Base-by-base conservation (phyloP, 2,329 filamentous ascomycete genomes). In the Botrytis elliptica region DNA sequence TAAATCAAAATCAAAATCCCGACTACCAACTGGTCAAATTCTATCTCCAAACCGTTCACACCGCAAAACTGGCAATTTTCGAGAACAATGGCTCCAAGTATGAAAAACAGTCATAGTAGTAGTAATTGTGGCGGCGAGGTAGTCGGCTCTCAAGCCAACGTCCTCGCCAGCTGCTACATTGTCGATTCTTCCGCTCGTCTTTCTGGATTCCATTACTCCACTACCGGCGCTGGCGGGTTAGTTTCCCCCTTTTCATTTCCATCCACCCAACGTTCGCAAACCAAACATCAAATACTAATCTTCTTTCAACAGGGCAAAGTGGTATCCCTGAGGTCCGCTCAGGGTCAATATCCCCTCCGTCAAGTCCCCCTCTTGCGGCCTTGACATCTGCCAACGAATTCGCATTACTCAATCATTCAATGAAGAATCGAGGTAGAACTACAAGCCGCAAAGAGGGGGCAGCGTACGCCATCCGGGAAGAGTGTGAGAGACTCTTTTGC, bases 401-500 rank as follows among this genome's bases (percentile, higher is more conserved):
- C 83, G 88, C 89, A 77, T 85, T 91, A 82, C 85, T 88, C 77
- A 90, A 90, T 81, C 84, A 81, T 79, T 69, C 65, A 52, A 75
- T 64, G 38, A 75, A 74, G 62, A 77, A 78, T 76, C 77, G 77
- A 78, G 77, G 78, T 74, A 79, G 65, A 72, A 78, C 73, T 66
- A 80, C 79, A 83, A 82, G 85, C 83, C 86, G 88, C 82, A 88
- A 88, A 92, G 92, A 92, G 93, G 94, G 94, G 94, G 94, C 94
- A 91, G 91, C 93, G 92, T 90, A 93, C 86, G 91, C 91, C 87
- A 97, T 97, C 89, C 94, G 92, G 93, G 94, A 92, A 94, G 94
- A 97, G 93, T 97, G 95, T 97, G 95, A 97, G 94, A 98, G 95
- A 89, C 95, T 97, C 92, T 97, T 97, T 90, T 97, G 95, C 87